phyloP scores from a whole-genome alignment of 2,329 filamentous ascomycete species.

The Nannizzia gypsea region DNA sequence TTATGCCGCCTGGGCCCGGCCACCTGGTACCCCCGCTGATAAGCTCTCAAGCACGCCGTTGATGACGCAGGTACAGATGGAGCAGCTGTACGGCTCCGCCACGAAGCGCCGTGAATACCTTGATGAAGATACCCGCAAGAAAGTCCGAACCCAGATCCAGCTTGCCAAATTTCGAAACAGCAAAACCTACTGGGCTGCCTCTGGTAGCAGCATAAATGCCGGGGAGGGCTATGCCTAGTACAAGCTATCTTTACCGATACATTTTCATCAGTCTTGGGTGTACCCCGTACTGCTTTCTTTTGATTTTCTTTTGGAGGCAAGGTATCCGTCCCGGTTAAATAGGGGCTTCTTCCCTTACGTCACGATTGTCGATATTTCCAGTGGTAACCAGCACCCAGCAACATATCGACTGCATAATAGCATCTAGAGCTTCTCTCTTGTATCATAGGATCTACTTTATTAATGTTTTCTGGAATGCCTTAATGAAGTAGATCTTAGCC shows the following conservation, averaged over 20 bases:
- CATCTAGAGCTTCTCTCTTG: no score
- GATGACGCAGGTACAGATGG: conserved; percentile 17
- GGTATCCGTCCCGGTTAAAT: no score
- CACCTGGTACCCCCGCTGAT: conserved; percentile 16
- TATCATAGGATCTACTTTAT: no score
- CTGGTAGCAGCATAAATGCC: no score
- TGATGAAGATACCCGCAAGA: conserved; percentile 11
- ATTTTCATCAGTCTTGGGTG: not conserved
- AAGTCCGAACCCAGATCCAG: conserved; percentile 18
- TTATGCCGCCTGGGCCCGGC: conserved; percentile 31
- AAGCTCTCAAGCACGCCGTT: conserved; percentile 19
- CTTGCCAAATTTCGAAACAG: conserved; percentile 23
- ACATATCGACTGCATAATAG: no score
- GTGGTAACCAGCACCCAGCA: no score
- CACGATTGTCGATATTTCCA: no score
- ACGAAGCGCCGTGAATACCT: conserved; percentile 17
- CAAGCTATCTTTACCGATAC: not conserved
- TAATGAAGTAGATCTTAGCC: not conserved
- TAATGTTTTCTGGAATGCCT: not conserved
- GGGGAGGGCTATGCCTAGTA: not conserved
- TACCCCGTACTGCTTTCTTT: no score
- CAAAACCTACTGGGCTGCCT: not conserved
- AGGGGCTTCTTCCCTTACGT: no score
- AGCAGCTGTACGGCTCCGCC: conserved; percentile 23
- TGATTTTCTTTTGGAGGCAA: no score